These are phyloP conservation scores for Melastoma malabathricum DNA, from an alignment of 345 rosid species.

Conservation along the genomic window DNA sequence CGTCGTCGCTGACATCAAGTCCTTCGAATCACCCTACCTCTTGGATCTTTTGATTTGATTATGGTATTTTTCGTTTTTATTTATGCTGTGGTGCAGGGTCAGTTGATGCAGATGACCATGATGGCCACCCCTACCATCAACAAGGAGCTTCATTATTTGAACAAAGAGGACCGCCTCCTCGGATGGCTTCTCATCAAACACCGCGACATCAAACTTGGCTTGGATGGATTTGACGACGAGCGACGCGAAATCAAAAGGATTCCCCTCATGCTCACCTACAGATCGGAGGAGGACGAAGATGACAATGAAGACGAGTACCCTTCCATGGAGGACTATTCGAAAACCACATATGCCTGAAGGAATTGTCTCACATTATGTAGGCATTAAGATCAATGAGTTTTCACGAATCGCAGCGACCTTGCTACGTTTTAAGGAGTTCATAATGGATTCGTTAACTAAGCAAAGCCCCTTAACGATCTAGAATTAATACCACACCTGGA, in stretches of 20 bases:
- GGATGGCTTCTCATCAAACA: slow-evolving; percentile 91
- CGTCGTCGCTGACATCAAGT: no score
- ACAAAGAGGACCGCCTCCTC: slow-evolving; percentile 83
- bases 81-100: no score
- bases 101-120: slow-evolving; percentile 71
- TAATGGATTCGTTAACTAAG: no score
- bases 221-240: slow-evolving; percentile 14
- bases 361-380: no score
- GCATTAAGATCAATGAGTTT: no score
- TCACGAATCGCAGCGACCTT: no score
- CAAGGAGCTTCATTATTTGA: slow-evolving; percentile 86
- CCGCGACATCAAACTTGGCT: slow-evolving; percentile 35
- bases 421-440: no score
- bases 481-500: no score
- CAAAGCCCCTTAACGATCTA: no score
- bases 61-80: no score
- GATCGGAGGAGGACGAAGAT: slow-evolving; percentile 11
- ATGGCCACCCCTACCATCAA: slow-evolving; percentile 88
- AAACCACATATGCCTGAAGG: slow-evolving; percentile 1
- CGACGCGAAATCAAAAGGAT: slow-evolving; percentile 13
- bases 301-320: neutral
- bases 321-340: slow-evolving; percentile 4
- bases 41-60: no score
- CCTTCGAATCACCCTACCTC: no score
- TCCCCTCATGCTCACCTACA: neutral